Conservation (phyloP, 1,284 basidiomycete species). For the Sanguinoderma infundibulare region DNA sequence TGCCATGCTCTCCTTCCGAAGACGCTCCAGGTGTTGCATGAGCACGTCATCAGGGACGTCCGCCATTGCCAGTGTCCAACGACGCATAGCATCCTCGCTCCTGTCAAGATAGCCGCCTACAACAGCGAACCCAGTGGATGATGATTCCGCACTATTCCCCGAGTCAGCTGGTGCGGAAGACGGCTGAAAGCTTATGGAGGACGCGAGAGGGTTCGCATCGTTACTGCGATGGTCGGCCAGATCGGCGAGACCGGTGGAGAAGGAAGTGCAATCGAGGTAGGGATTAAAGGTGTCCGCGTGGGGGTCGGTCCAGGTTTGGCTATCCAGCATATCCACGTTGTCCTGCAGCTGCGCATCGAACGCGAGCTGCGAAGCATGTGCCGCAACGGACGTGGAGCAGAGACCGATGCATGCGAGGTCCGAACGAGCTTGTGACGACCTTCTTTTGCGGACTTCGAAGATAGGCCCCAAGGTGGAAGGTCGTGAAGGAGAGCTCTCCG, state of each 20-base stretch:
- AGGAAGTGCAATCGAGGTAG: constrained; percentile 25
- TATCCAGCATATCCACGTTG: constrained; percentile 3
- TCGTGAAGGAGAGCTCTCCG: constrained; percentile 14
- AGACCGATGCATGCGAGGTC: constrained; percentile 35
- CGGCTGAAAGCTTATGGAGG: constrained; percentile 5
- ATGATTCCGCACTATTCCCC: constrained; percentile 1
- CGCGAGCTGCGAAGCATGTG: constrained; percentile 31
- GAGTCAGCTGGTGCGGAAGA: background rate
- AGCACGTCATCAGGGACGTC: constrained; percentile 43
- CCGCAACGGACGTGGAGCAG: constrained; percentile 34
- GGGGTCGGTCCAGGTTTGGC: constrained; percentile 12
- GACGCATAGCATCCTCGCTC: constrained; percentile 31
- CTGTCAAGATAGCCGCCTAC: constrained; percentile 23
- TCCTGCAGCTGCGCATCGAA: constrained; percentile 25
- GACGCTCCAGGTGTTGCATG: constrained; percentile 40
- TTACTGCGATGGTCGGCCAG: background rate
- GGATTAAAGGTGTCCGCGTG: constrained; percentile 27
- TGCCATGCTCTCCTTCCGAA: constrained; percentile 34
- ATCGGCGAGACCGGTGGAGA: constrained; percentile 4
- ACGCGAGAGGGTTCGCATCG: constrained; percentile 1
- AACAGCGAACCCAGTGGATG: constrained; percentile 21
- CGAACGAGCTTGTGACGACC: constrained; percentile 31
- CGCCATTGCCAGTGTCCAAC: constrained; percentile 44
- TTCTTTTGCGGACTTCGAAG: constrained; percentile 20
- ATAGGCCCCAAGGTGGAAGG: constrained; percentile 20